Percentiles rank a stretch among this genome's conserved stretches.
These are phyloP conservation scores for Phytophthora foliorum DNA, from an alignment of 352 stramenopile genomes.

Conservation along the genomic window DNA sequence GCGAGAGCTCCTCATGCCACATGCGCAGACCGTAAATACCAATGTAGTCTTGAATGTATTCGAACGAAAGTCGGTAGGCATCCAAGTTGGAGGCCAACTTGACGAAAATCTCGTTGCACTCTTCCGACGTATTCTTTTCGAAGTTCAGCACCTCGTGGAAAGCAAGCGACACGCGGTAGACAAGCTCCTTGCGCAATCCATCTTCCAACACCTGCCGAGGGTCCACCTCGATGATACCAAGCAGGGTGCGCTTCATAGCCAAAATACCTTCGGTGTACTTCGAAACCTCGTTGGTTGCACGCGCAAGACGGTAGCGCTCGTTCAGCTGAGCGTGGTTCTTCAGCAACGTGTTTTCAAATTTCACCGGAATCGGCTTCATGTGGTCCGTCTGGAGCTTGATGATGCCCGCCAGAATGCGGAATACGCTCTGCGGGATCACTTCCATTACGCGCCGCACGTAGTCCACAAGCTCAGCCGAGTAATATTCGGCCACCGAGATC, in stretches of 20 bases:
- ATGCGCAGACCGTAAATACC: slow-evolving; percentile 95
- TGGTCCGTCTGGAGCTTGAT: slow-evolving; percentile 94
- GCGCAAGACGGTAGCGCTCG: slow-evolving; percentile 93
- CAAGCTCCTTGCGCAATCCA: slow-evolving; percentile 94
- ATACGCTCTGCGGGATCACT: slow-evolving; percentile 95
- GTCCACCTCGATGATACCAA: slow-evolving; percentile 96
- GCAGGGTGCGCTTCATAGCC: slow-evolving; percentile 94
- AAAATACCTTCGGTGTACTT: slow-evolving; percentile 97
- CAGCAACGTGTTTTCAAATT: slow-evolving; percentile 94
- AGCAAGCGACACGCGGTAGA: slow-evolving; percentile 89
- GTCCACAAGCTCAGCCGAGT: slow-evolving; percentile 94
- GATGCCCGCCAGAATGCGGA: slow-evolving; percentile 94
- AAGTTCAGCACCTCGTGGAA: slow-evolving; percentile 92
- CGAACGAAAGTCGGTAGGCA: slow-evolving; percentile 92
- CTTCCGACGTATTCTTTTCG: slow-evolving; percentile 84
- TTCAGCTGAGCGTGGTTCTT: slow-evolving; percentile 94
- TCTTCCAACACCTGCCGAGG: slow-evolving; percentile 95
- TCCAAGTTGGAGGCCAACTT: slow-evolving; percentile 89
- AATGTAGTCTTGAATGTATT: slow-evolving; percentile 98
- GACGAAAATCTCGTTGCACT: slow-evolving; percentile 89
- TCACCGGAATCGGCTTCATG: slow-evolving; percentile 92
- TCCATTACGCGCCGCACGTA: slow-evolving; percentile 96
- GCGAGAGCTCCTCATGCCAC: slow-evolving; percentile 95
- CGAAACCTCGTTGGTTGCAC: slow-evolving; percentile 95
- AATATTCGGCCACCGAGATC: slow-evolving; percentile 94